phyloP scores from a whole-genome alignment of 2,329 filamentous ascomycete species.

The Aschersonia sp. region DNA sequence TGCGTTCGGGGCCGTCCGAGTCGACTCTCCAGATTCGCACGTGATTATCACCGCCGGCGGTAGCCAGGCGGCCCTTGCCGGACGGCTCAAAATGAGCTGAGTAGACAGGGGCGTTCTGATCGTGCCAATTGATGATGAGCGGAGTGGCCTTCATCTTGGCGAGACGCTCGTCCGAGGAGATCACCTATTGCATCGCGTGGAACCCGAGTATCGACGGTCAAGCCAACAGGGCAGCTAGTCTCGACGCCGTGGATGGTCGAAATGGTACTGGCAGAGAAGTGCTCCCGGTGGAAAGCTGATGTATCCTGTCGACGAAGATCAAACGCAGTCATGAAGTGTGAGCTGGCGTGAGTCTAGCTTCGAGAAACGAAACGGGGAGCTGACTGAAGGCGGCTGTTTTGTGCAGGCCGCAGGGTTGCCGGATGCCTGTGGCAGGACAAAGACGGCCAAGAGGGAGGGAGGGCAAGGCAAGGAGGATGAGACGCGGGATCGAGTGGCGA shows the following conservation, averaged over 20 bases:
- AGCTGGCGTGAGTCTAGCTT: no score
- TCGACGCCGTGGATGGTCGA: no score
- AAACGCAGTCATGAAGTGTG: no score
- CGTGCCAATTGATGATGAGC: conserved; percentile 96
- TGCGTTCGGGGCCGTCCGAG: conserved; percentile 68
- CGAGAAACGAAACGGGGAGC: no score
- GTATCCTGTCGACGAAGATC: no score
- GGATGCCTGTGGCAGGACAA: not conserved
- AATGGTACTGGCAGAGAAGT: no score
- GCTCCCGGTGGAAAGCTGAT: no score
- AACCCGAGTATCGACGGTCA: no score
- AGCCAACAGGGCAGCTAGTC: no score
- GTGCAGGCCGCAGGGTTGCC: not conserved
- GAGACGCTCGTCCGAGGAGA: not conserved
- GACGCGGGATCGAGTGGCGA: not conserved
- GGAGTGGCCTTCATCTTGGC: conserved; percentile 83
- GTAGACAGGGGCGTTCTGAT: conserved; percentile 92
- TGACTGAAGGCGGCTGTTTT: not conserved
- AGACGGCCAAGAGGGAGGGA: not conserved
- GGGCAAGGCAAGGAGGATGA: not conserved
- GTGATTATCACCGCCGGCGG: conserved; percentile 91
- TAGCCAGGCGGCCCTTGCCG: conserved; percentile 83
- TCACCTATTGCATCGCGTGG: conserved; percentile 13
- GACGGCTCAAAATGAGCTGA: conserved; percentile 91
- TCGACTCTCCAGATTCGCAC: conserved; percentile 92